phyloP scores from a whole-genome alignment of 2,329 filamentous ascomycete genomes.

The Chaetomium olivaceum region DNA sequence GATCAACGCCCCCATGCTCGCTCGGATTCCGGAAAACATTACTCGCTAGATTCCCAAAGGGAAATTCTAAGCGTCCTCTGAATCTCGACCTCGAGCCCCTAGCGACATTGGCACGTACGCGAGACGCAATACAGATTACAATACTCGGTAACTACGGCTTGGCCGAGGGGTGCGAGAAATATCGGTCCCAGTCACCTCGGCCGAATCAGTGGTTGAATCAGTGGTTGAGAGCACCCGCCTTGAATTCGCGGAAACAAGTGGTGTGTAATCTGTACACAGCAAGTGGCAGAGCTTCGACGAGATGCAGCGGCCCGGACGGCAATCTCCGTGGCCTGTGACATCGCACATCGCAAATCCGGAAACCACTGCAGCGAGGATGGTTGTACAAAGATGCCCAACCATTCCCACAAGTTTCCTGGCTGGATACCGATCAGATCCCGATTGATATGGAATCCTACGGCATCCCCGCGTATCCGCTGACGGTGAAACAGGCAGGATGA shows the following conservation, averaged over 20 bases:
- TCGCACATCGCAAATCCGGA: constrained; percentile 7
- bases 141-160: background rate
- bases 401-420: constrained; percentile 1
- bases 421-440: background rate
- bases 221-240: no score
- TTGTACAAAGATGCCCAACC: constrained; percentile 15
- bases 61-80: background rate
- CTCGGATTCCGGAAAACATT: background rate
- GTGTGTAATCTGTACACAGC: no score
- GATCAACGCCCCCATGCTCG: background rate
- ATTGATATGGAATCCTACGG: constrained; percentile 13
- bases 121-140: background rate
- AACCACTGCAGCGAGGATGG: background rate
- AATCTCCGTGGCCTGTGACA: constrained; percentile 26
- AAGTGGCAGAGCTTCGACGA: constrained; percentile 1
- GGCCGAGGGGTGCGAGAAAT: background rate
- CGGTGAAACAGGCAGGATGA: background rate
- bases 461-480: background rate
- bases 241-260: background rate
- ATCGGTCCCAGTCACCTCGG: background rate
- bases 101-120: background rate
- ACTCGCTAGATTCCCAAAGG: background rate
- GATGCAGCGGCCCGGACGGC: constrained; percentile 21
- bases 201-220: background rate
- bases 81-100: background rate